Conservation (phyloP, 1,284 basidiomycete species). For the Anthracocystis walkeri region DNA sequence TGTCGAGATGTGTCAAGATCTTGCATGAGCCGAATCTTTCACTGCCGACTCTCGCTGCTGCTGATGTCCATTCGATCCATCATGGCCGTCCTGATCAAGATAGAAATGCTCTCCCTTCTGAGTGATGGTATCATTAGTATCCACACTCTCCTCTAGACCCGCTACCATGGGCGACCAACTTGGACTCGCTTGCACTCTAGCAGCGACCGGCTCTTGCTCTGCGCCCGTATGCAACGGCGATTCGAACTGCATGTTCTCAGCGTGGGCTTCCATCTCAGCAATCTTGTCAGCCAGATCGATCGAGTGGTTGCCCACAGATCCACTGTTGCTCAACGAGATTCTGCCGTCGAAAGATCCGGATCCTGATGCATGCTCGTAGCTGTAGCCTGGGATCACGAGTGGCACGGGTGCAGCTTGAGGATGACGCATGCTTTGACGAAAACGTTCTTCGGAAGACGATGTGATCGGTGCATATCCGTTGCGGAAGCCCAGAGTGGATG, state of each 20-base stretch:
- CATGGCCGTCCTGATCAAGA: conserved; percentile 13
- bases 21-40: not conserved
- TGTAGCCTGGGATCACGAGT: conserved; percentile 18
- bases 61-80: not conserved
- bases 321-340: conserved; percentile 33
- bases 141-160: conserved; percentile 23
- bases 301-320: conserved; percentile 31
- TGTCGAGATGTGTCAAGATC: not conserved
- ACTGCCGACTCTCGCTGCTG: not conserved
- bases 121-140: conserved; percentile 18
- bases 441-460: conserved; percentile 39
- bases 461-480: conserved; percentile 50
- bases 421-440: conserved; percentile 50
- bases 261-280: conserved; percentile 57
- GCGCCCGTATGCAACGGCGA: conserved; percentile 23
- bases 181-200: not conserved
- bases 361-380: conserved; percentile 23
- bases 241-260: conserved; percentile 48
- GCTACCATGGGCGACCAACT: conserved; percentile 33
- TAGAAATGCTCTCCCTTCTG: conserved; percentile 12
- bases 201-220: conserved; percentile 4
- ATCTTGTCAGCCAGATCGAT: conserved; percentile 55
- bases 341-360: conserved; percentile 38
- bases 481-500: conserved; percentile 46
- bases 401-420: conserved; percentile 28